phyloP scores from a whole-genome alignment of 495 filamentous ascomycete species.

The Letharia columbiana region DNA sequence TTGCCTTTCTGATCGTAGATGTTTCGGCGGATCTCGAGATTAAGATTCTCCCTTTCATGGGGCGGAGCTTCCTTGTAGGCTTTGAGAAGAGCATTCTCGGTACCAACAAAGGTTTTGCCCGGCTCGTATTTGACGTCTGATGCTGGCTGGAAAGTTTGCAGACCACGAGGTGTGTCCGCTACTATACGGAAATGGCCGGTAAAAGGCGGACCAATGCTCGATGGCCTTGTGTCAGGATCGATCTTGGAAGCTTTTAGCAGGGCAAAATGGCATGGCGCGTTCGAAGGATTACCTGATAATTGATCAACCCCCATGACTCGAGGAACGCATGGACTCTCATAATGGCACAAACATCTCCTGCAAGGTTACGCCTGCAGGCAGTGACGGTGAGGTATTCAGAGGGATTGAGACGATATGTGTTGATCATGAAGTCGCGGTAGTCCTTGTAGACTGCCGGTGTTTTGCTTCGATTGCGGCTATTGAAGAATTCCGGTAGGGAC shows the following conservation, averaged over 20 bases:
- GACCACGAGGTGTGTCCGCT: conserved; percentile 86
- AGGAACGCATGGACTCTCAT: conserved; percentile 97
- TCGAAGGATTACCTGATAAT: conserved; percentile 71
- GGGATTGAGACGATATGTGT: conserved; percentile 92
- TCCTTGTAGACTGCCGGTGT: conserved; percentile 97
- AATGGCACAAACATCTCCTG: conserved; percentile 96
- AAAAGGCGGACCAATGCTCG: conserved; percentile 90
- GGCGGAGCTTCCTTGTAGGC: conserved; percentile 56
- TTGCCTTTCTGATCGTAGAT: conserved; percentile 92
- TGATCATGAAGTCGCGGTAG: conserved; percentile 99
- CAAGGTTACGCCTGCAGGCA: conserved; percentile 90
- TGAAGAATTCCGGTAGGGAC: conserved; percentile 93
- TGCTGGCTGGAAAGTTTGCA: conserved; percentile 89
- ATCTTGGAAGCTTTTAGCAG: conserved; percentile 50
- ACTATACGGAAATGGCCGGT: conserved; percentile 94
- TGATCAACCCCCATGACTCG: conserved; percentile 98
- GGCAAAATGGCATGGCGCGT: conserved; percentile 6
- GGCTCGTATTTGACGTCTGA: conserved; percentile 63
- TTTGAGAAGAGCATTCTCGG: conserved; percentile 46
- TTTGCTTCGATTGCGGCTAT: conserved; percentile 94
- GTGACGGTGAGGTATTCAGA: conserved; percentile 95
- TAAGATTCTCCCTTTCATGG: conserved; percentile 68
- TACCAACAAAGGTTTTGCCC: conserved; percentile 61
- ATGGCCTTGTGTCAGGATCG: conserved; percentile 88
- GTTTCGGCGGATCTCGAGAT: conserved; percentile 84